Conservation (phyloP, 352 stramenopile species). For the Globisporangium viniferum region DNA sequence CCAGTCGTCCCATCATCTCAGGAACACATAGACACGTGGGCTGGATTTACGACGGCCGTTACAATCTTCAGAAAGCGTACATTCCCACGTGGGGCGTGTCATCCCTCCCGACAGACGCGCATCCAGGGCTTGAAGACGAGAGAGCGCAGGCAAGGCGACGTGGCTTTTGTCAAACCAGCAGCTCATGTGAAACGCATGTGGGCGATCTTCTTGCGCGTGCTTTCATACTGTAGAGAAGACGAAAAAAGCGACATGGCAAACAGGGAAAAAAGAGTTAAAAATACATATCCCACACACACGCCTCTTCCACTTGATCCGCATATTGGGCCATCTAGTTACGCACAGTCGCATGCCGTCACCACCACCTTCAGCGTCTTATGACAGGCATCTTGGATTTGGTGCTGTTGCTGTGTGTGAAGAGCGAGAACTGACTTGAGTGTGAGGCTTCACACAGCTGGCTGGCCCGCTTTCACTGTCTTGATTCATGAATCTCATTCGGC, state of each 20-base stretch:
- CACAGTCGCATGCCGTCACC: not conserved
- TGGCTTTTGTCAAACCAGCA: not conserved
- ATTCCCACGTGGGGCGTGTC: not conserved
- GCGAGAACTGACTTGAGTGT: not conserved
- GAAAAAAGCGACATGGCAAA: conserved; percentile 5
- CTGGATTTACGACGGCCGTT: not conserved
- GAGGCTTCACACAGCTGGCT: not conserved
- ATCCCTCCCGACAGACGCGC: not conserved
- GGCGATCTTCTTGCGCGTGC: not conserved
- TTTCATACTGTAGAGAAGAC: not conserved
- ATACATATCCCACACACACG: not conserved
- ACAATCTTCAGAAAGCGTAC: conserved; percentile 4
- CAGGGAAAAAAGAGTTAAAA: not conserved
- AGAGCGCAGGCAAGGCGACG: not conserved
- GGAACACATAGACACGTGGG: conserved; percentile 14
- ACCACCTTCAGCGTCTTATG: conserved; percentile 1
- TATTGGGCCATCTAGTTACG: not conserved
- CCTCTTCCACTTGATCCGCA: not conserved
- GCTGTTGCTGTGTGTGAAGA: not conserved
- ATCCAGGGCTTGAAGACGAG: too few species aligned
- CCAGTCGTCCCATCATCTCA: conserved; percentile 8
- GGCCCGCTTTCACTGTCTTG: not conserved
- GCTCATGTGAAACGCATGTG: not conserved
- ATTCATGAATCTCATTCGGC: not conserved
- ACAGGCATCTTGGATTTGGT: not conserved